Evolutionary conservation across 495 filamentous ascomycete species (phyloP), one percentile per base, ranked within the genome.

Genomic region (Xylaria longipes): DNA sequence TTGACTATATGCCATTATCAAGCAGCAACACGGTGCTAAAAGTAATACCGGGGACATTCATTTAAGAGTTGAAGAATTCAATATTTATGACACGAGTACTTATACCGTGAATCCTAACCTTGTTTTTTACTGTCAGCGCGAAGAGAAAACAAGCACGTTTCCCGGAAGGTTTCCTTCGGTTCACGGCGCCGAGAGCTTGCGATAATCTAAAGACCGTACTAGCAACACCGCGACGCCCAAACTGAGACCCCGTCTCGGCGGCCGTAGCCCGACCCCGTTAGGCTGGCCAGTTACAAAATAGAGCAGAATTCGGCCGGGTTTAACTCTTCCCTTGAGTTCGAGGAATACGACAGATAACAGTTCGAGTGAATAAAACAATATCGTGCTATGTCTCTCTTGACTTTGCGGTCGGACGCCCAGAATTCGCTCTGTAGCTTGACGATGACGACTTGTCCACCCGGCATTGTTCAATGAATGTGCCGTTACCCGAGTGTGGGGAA

Each of bases 401-500:
- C 27, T 29, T 29, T 17, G 27, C 14, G 25, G 22, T 50, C 12
- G n/a, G 48, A 50, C 2, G 46, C n/a, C 6, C 46, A 1, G n/a
- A 11, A 50, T 48, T 22, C 20, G 45, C 45, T 22, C 2, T 11
- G n/a, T 5, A 37, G 31, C 12, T 37, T 37, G 17, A 11, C 56
- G 29, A 62, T 41, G 37, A 33, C 11, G 60, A 17, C 31, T 37
- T 22, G 17, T 11, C 15, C 20, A n/a, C 22, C 35, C 41, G 27
- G 41, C 31, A 15, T 37, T 66, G 15, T 33, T 31, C 35, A 11
- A 35, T 8, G 2, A 29, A 17, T 17, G 65, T 56, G 65, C 65
- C 65, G 65, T 43, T 67, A 67, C 29, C 65, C 65, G 65, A 56
- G 3, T 41, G 65, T 56, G 65, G 65, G 48, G 48, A 43, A 56